Evolutionary conservation across 106 monocot genomes (phyloP).

Genomic region (Acorus calamus): DNA sequence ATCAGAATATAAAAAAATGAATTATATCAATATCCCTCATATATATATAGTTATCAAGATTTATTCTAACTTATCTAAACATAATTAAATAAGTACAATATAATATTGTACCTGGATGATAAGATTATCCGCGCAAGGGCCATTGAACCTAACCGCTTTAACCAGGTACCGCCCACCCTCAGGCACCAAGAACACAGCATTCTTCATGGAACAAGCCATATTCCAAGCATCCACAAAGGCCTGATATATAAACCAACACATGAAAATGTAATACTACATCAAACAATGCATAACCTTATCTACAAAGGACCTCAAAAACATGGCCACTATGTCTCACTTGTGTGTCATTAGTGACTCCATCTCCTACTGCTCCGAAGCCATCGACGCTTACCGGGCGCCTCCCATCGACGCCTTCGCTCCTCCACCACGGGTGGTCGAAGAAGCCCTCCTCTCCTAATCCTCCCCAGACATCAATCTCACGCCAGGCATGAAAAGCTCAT

Average conservation of each 20-base stretch:
- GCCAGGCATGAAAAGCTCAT: neutral
- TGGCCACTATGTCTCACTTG: slow-evolving; percentile 24
- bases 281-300: too few species aligned
- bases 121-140: slow-evolving; percentile 58
- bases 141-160: slow-evolving; percentile 54
- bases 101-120: slow-evolving; percentile 52
- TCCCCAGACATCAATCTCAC: slow-evolving; percentile 16
- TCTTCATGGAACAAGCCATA: slow-evolving; percentile 51
- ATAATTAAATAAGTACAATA: neutral
- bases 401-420: slow-evolving; percentile 10
- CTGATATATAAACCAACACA: slow-evolving; percentile 14
- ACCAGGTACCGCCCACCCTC: slow-evolving; percentile 40
- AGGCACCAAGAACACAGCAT: slow-evolving; percentile 83
- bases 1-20: too few species aligned
- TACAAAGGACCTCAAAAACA: too few species aligned
- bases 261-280: too few species aligned
- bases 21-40: too few species aligned
- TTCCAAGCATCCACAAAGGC: slow-evolving; percentile 79
- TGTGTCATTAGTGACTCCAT: slow-evolving; percentile 80
- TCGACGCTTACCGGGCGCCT: slow-evolving; percentile 76
- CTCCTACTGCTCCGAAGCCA: slow-evolving; percentile 81
- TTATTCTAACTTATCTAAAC: too few species aligned
- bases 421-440: slow-evolving; percentile 5
- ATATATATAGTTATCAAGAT: too few species aligned
- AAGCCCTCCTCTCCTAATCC: too few species aligned